Percentiles rank a stretch among this genome's conserved stretches.
These are phyloP conservation scores for Podospora bellae-mahoneyi DNA, from an alignment of 495 filamentous ascomycete genomes.

Conservation along the genomic window DNA sequence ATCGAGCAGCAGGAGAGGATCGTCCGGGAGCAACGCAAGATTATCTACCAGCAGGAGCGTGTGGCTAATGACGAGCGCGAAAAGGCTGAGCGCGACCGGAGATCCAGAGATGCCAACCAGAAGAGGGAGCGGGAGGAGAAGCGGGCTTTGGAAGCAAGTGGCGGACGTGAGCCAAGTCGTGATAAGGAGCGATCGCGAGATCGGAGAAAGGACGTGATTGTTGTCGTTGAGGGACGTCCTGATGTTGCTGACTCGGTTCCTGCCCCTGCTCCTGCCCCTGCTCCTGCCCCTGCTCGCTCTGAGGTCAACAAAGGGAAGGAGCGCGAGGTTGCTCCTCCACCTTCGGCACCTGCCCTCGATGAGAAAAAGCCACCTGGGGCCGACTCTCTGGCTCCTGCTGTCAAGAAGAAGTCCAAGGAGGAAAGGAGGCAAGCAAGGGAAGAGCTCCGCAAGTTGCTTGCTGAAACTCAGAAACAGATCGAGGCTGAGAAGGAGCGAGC, in stretches of 20 bases:
- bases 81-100: constrained; percentile 21
- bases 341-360: constrained; percentile 3
- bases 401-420: constrained; percentile 26
- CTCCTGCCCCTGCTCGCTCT: background rate
- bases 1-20: constrained; percentile 26
- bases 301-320: background rate
- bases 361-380: background rate
- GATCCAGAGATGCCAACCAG: constrained; percentile 1
- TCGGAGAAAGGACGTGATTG: constrained; percentile 2
- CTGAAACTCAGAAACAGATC: constrained; percentile 29
- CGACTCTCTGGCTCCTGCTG: background rate
- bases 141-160: background rate
- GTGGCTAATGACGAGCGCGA: constrained; percentile 23
- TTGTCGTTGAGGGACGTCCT: background rate
- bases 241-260: background rate
- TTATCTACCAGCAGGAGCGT: constrained; percentile 26
- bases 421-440: constrained; percentile 27
- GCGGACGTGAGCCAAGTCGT: constrained; percentile 12
- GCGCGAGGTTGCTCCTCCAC: background rate
- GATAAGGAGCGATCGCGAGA: constrained; percentile 18
- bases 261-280: background rate
- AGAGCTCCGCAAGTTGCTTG: constrained; percentile 27
- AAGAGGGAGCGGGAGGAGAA: constrained; percentile 7
- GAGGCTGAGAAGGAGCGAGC: constrained; percentile 29
- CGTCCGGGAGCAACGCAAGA: constrained; percentile 29